A percentile compares a stretch with the other conserved stretches of the same genome.
Evolutionary conservation across 306 rosid genomes (phyloP).

Genomic region (Rosa lucieae): DNA sequence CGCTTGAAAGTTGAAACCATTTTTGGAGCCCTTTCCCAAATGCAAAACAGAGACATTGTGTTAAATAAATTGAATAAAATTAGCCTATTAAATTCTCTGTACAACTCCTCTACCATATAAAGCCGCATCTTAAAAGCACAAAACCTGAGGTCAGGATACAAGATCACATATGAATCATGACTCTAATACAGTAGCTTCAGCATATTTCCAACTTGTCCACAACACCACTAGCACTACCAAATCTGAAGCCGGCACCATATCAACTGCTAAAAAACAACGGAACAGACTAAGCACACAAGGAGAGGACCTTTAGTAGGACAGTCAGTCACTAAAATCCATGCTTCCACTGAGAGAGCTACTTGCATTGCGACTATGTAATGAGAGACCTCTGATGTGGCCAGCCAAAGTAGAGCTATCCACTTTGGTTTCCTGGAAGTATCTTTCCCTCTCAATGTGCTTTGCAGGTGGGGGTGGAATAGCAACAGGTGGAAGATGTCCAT

Average conservation of each 20-base stretch:
- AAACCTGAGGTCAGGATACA: slow-evolving; percentile 13
- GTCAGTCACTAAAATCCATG: slow-evolving; percentile 74
- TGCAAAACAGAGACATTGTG: neutral
- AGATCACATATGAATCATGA: slow-evolving; percentile 6
- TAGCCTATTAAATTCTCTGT: neutral
- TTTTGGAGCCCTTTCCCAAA: neutral
- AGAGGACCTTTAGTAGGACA: slow-evolving; percentile 2
- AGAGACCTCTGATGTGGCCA: slow-evolving; percentile 74
- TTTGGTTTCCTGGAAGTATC: slow-evolving; percentile 77
- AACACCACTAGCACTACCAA: slow-evolving; percentile 1
- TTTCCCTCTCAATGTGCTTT: slow-evolving; percentile 84
- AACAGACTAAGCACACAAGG: neutral
- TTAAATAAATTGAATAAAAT: slow-evolving; percentile 10
- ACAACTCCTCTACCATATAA: neutral
- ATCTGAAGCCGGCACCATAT: slow-evolving; percentile 7
- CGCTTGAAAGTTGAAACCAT: neutral
- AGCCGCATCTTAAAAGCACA: neutral
- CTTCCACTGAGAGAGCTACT: slow-evolving; percentile 92
- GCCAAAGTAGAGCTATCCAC: slow-evolving; percentile 56
- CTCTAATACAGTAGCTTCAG: neutral
- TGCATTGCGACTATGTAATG: slow-evolving; percentile 73
- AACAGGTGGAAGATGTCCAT: slow-evolving; percentile 38
- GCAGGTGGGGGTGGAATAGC: slow-evolving; percentile 92
- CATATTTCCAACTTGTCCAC: neutral
- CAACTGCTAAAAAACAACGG: neutral